phyloP scores from a whole-genome alignment of 345 rosid genomes.

The Mercurialis annua region DNA sequence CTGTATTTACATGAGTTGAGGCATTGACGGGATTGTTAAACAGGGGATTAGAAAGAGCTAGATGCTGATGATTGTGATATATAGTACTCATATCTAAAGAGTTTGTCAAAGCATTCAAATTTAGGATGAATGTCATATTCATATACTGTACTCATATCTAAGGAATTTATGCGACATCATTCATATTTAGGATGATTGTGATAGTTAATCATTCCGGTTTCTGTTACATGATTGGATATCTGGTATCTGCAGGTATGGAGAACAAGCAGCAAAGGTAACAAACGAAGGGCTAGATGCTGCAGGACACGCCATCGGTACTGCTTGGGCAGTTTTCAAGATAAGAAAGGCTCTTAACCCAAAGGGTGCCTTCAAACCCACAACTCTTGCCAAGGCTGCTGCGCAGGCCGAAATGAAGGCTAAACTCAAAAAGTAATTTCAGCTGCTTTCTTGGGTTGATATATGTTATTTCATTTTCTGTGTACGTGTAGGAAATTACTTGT shows the following conservation, averaged over 20 bases:
- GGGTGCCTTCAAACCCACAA: slow-evolving; percentile 63
- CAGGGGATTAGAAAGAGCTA: not conserved
- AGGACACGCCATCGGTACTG: slow-evolving; percentile 83
- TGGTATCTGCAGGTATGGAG: slow-evolving; percentile 59
- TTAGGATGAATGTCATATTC: not conserved
- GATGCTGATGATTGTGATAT: no score
- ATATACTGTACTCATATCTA: not conserved
- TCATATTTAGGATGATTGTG: not conserved
- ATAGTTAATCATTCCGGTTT: not conserved
- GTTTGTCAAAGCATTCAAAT: no score
- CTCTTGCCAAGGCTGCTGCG: slow-evolving; percentile 65
- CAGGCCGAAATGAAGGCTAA: slow-evolving; percentile 45
- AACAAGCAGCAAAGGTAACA: slow-evolving; percentile 65
- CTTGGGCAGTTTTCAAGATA: slow-evolving; percentile 94
- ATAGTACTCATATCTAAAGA: not conserved
- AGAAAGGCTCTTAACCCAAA: slow-evolving; percentile 79
- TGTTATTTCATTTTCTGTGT: not conserved
- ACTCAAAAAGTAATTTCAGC: slow-evolving; percentile 23
- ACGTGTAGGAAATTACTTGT: not conserved
- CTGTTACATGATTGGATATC: not conserved
- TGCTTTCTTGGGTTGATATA: not conserved
- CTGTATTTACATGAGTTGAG: not conserved
- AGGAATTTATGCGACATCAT: no score
- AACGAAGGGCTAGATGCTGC: slow-evolving; percentile 79
- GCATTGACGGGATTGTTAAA: not conserved